Conservation (phyloP, 202 grass and related monocot genomes). For the Panicum hallii region DNA sequence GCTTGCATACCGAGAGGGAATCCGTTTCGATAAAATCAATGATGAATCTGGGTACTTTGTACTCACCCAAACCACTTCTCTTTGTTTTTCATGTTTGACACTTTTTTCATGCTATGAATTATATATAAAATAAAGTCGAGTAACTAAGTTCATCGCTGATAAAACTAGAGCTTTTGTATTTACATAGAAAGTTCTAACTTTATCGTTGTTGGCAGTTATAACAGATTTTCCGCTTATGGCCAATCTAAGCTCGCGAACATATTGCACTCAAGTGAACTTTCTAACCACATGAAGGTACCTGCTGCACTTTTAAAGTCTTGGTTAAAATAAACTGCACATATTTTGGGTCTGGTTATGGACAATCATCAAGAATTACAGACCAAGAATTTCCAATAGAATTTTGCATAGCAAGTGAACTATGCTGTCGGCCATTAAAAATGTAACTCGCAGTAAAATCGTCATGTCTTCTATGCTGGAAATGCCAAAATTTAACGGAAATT, state of each 20-base stretch:
- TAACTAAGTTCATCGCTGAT: too few relatives aligned
- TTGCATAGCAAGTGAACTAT: too few relatives aligned
- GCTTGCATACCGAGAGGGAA: conserved; percentile 44
- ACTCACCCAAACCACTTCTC: neutral
- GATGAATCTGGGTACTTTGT: conserved; percentile 37
- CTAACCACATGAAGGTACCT: conserved; percentile 33
- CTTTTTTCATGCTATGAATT: neutral
- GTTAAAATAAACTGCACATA: neutral
- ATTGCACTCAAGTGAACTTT: conserved; percentile 44
- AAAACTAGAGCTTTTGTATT: too few relatives aligned
- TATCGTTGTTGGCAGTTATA: conserved; percentile 24
- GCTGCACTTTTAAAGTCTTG: neutral
- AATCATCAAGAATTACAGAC: too few relatives aligned
- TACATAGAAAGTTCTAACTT: too few relatives aligned
- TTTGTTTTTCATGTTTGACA: neutral
- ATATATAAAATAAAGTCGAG: too few relatives aligned
- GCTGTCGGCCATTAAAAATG: too few relatives aligned
- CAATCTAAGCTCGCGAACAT: conserved; percentile 64
- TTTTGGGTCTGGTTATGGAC: neutral
- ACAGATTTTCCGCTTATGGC: conserved; percentile 36
- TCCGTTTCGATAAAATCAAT: conserved; percentile 57
- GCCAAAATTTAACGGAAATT: too few relatives aligned
- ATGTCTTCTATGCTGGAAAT: too few relatives aligned
- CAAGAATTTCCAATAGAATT: too few relatives aligned
- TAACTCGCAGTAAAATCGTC: too few relatives aligned